Evolutionary conservation across 305 asterid species (phyloP).

Genomic region (Fraxinus angustifolia): DNA sequence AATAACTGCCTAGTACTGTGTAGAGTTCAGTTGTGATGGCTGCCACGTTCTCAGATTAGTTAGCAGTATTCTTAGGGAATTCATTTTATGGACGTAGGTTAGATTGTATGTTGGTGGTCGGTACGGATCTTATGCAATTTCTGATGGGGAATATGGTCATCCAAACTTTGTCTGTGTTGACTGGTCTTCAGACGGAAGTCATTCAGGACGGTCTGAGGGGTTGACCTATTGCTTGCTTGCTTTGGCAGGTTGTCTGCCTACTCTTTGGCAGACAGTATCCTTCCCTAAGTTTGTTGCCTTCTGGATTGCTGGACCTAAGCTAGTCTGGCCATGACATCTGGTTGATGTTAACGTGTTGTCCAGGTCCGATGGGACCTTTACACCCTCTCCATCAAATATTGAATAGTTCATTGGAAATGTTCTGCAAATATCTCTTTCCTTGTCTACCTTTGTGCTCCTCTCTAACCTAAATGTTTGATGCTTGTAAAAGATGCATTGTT

Average conservation of each 20-base stretch:
- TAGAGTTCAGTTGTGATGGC: not conserved
- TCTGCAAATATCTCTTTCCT: not conserved
- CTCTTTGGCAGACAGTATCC: not conserved
- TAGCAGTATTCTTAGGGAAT: not conserved
- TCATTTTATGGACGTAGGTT: not conserved
- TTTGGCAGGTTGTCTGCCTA: not conserved
- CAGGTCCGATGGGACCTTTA: not conserved
- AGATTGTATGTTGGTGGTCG: not conserved
- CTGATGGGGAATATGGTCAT: not conserved
- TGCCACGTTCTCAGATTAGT: not conserved
- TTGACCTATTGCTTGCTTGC: not conserved
- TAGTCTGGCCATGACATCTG: not conserved
- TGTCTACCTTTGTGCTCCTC: not conserved
- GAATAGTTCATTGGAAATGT: not conserved
- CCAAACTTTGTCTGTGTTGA: not conserved
- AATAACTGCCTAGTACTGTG: not conserved
- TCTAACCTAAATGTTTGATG: not conserved
- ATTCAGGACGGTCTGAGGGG: not conserved
- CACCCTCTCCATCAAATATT: not conserved
- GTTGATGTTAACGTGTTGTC: not conserved
- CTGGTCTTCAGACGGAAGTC: not conserved
- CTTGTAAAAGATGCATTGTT: conserved; percentile 5
- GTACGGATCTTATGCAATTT: not conserved
- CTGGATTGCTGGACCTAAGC: not conserved
- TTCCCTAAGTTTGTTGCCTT: not conserved